phyloP scores from a whole-genome alignment of 2,329 filamentous ascomycete species.

The Eutypa lata region DNA sequence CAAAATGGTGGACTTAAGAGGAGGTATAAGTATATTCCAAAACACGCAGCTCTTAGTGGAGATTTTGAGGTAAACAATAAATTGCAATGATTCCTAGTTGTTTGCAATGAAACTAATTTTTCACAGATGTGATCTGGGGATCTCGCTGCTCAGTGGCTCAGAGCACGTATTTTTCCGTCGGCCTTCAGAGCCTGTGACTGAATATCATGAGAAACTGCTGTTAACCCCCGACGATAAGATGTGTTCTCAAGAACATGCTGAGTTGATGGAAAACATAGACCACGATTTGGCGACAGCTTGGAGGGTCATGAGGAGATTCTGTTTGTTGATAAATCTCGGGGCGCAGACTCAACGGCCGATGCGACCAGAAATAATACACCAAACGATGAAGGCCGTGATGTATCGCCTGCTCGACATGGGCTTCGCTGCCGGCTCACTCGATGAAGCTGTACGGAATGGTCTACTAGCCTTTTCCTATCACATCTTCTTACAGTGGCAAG shows the following conservation, averaged over 20 bases:
- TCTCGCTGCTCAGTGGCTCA: constrained; percentile 11
- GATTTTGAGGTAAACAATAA: constrained; percentile 13
- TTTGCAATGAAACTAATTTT: background rate
- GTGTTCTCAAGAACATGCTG: too few relatives aligned
- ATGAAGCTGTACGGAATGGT: constrained; percentile 36
- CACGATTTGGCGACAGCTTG: constrained; percentile 15
- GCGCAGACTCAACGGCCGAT: constrained; percentile 14
- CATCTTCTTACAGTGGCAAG: constrained; percentile 40
- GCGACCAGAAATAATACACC: constrained; percentile 13
- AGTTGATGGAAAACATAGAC: constrained; percentile 7
- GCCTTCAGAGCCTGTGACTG: too few relatives aligned
- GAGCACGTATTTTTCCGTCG: constrained; percentile 14
- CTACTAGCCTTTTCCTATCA: constrained; percentile 34
- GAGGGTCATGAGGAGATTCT: constrained; percentile 21
- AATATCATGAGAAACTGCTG: too few relatives aligned
- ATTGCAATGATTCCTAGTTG: background rate
- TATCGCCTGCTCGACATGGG: constrained; percentile 36
- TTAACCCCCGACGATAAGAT: too few relatives aligned
- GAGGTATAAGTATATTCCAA: constrained; percentile 29
- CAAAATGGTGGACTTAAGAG: constrained; percentile 34
- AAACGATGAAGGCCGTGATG: constrained; percentile 35
- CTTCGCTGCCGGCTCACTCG: constrained; percentile 21
- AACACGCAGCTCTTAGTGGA: constrained; percentile 34
- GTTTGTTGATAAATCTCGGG: constrained; percentile 22
- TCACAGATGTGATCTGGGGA: constrained; percentile 13